phyloP scores from a whole-genome alignment of 2,329 filamentous ascomycete species.

The Fusarium pilosicola region DNA sequence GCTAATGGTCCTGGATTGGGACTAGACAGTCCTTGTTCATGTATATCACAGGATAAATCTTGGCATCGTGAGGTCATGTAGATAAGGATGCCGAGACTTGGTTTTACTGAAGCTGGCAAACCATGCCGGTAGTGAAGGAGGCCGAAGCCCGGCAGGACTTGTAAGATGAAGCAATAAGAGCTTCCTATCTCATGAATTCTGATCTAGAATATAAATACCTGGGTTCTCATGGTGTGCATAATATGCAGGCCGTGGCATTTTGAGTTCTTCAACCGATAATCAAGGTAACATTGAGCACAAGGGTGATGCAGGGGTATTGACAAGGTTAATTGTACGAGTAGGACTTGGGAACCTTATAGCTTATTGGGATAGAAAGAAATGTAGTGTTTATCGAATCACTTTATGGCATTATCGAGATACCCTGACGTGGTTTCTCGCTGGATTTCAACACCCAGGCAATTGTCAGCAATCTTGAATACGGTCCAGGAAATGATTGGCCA shows the following conservation, averaged over 20 bases:
- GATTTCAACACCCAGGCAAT: fast-evolving
- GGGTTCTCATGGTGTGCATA: background rate
- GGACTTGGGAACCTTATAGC: too few relatives aligned
- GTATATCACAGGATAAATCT: background rate
- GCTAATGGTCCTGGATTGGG: fast-evolving
- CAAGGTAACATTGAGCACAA: too few relatives aligned
- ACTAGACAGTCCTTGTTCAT: fast-evolving
- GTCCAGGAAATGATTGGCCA: fast-evolving
- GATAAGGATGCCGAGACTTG: background rate
- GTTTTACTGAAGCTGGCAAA: fast-evolving
- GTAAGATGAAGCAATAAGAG: fast-evolving
- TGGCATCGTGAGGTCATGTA: background rate
- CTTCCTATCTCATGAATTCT: background rate
- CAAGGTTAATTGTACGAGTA: fast-evolving
- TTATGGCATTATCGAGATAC: background rate
- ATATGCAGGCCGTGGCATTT: fast-evolving
- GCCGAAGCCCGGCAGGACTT: fast-evolving
- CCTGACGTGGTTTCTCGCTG: fast-evolving
- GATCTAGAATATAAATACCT: fast-evolving
- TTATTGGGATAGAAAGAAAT: background rate
- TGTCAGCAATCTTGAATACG: background rate
- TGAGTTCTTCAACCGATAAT: background rate
- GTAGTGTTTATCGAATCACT: fast-evolving
- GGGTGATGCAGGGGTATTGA: background rate
- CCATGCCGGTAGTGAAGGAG: fast-evolving